Evolutionary conservation across 2,329 filamentous ascomycete species (phyloP).

Genomic region (Atkinsonella texensis): DNA sequence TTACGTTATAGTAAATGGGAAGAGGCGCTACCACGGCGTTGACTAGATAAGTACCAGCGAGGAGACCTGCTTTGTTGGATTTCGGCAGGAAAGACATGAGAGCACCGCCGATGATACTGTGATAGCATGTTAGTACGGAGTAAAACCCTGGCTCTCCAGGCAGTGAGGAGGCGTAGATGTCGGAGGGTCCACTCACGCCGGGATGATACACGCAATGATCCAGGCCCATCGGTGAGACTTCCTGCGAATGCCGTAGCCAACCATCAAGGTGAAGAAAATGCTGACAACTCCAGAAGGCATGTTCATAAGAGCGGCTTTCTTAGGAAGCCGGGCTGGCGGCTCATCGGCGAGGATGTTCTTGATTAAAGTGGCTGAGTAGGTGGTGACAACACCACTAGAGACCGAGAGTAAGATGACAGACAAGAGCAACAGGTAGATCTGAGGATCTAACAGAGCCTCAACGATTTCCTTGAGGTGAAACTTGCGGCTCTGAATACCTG

Average conservation of each 20-base stretch:
- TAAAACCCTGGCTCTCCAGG: neutral
- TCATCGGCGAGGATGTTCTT: constrained; percentile 30
- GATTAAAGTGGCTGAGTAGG: constrained; percentile 43
- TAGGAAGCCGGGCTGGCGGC: constrained; percentile 15
- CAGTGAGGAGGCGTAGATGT: neutral
- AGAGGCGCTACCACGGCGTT: constrained; percentile 36
- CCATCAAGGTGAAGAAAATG: constrained; percentile 38
- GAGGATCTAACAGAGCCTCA: constrained; percentile 39
- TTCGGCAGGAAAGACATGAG: constrained; percentile 40
- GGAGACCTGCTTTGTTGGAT: constrained; percentile 31
- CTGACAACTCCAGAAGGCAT: constrained; percentile 41
- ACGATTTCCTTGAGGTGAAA: constrained; percentile 40
- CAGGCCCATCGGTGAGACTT: constrained; percentile 38
- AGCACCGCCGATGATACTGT: constrained; percentile 33
- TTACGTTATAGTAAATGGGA: constrained; percentile 32
- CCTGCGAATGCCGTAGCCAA: constrained; percentile 34
- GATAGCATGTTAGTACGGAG: neutral
- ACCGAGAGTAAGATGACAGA: constrained; percentile 37
- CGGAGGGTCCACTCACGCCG: constrained; percentile 23
- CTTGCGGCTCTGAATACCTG: constrained; percentile 40
- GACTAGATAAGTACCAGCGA: constrained; percentile 38
- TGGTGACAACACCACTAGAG: constrained; percentile 41
- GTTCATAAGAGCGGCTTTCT: constrained; percentile 38
- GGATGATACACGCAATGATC: constrained; percentile 35
- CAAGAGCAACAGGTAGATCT: constrained; percentile 37